Base-by-base conservation (phyloP, 306 rosid species). In the Casuarina glauca region DNA sequence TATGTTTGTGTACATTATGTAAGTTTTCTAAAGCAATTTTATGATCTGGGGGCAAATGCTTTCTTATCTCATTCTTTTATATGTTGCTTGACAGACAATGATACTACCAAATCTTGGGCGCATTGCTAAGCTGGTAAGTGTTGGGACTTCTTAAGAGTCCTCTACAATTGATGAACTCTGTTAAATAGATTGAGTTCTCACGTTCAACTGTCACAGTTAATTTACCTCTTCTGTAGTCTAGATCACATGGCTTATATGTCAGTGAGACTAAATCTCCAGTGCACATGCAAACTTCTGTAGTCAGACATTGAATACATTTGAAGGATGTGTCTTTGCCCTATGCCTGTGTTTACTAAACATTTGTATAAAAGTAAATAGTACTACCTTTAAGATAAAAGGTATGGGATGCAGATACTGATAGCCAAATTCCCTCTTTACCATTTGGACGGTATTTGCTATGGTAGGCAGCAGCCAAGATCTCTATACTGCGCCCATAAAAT, bases 21-120 rank as follows among this genome's bases (percentile, higher is more conserved):
- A 11, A 16, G 36, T 66, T 57, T 74, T 49, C 51, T 72, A 19
- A 67, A 74, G 46, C 45, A 76, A 19, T 78, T 58, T 62, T 45
- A 67, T 49, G 44, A 73, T 13, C 73, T 4, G 9, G 69, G 45
- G 60, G 54, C 46, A 42, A 26, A 58, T 74, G 69, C 41, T 43
- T 74, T 63, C 82, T 76, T 19, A 75, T 51, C 73, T 78, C 36
- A 69, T 26, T 78, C 55, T n/a, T 74, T 74, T 7, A 44, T 72
- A 36, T 68, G 75, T 69, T 70, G 61, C 49, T 78, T 67, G 49
- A 62, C 93, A 95, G 99, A 93, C 99, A 2, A 91, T 95, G 97
- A 89, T 95, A 87, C 97, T 95, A 67, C 99, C 99, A 73, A 88
- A 86, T 78, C 75, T 93, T 77, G 96, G 91, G 44, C 97, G 97